Percentiles rank a stretch among this genome's conserved stretches.
These are phyloP conservation scores for Biscogniauxia marginata DNA, from an alignment of 2,329 filamentous ascomycete genomes.

Conservation along the genomic window DNA sequence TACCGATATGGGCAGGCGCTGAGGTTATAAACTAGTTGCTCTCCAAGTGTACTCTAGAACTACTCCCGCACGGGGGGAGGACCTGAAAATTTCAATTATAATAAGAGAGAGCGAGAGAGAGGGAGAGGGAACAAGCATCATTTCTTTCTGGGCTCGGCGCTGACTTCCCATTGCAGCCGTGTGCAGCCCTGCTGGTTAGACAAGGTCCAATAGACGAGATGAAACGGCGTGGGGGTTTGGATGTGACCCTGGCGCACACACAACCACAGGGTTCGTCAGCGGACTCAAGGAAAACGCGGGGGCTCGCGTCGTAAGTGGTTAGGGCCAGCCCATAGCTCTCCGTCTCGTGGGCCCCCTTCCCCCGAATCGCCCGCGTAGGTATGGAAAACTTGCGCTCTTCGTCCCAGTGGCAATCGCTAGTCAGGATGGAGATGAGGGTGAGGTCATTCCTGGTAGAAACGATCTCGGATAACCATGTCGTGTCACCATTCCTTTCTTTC, in stretches of 20 bases:
- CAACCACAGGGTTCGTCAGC: background rate
- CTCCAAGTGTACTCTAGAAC: background rate
- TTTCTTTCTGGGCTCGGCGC: conserved; percentile 9
- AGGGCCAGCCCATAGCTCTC: background rate
- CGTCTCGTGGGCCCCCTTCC: background rate
- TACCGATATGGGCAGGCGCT: conserved; percentile 3
- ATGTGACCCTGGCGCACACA: conserved; percentile 11
- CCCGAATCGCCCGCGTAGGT: background rate
- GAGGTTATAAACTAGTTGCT: background rate
- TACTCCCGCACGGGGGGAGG: background rate
- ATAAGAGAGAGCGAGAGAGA: conserved; percentile 2
- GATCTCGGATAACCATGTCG: conserved; percentile 15
- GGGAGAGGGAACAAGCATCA: conserved; percentile 5
- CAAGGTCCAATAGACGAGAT: conserved; percentile 21
- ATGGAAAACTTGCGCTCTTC: background rate
- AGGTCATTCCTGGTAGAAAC: conserved; percentile 16
- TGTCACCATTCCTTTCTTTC: conserved; percentile 9
- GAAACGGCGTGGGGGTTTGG: conserved; percentile 23
- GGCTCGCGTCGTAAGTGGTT: background rate
- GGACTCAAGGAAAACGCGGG: background rate
- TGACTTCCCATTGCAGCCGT: conserved; percentile 23
- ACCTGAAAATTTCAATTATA: background rate
- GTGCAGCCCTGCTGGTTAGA: conserved; percentile 15
- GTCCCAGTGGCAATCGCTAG: background rate
- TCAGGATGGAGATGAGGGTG: conserved; percentile 15